phyloP scores from a whole-genome alignment of 2,329 filamentous ascomycete species.

The Pseudocercospora eumusae region DNA sequence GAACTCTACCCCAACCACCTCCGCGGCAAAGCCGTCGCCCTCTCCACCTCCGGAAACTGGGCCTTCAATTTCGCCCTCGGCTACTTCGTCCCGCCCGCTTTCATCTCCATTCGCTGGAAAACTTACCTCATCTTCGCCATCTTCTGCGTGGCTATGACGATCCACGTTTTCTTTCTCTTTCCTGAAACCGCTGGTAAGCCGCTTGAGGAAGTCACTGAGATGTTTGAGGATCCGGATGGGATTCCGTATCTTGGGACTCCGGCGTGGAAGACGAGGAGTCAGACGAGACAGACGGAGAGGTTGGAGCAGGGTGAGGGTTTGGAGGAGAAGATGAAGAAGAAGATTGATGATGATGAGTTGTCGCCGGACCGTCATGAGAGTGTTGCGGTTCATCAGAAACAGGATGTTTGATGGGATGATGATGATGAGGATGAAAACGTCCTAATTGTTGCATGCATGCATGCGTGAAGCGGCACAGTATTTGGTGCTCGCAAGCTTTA shows the following conservation, averaged over 20 bases:
- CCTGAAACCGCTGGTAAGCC: slow-evolving; percentile 74
- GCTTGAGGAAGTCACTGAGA: slow-evolving; percentile 74
- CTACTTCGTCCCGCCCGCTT: slow-evolving; percentile 60
- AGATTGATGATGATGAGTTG: slow-evolving; percentile 16
- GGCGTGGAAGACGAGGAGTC: slow-evolving; percentile 55
- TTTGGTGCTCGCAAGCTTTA: neutral
- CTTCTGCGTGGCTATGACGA: slow-evolving; percentile 66
- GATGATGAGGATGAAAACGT: no score
- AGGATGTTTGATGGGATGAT: slow-evolving; percentile 12
- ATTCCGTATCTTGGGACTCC: slow-evolving; percentile 51
- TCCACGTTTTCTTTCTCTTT: slow-evolving; percentile 62
- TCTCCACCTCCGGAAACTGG: slow-evolving; percentile 59
- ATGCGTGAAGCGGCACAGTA: no score
- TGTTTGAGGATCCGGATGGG: slow-evolving; percentile 56
- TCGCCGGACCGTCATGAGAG: slow-evolving; percentile 21
- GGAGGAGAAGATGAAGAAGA: slow-evolving; percentile 21
- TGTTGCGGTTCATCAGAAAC: slow-evolving; percentile 15
- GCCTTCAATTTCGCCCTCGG: slow-evolving; percentile 60
- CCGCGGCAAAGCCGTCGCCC: slow-evolving; percentile 60
- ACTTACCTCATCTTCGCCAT: slow-evolving; percentile 70
- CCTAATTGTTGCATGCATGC: no score
- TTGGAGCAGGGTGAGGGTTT: slow-evolving; percentile 20
- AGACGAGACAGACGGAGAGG: slow-evolving; percentile 12
- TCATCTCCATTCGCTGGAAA: slow-evolving; percentile 60
- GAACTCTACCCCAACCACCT: slow-evolving; percentile 66